Evolutionary conservation across 345 rosid species (phyloP), one percentile per base, ranked within the genome.

Genomic region (Arabis alpina): DNA sequence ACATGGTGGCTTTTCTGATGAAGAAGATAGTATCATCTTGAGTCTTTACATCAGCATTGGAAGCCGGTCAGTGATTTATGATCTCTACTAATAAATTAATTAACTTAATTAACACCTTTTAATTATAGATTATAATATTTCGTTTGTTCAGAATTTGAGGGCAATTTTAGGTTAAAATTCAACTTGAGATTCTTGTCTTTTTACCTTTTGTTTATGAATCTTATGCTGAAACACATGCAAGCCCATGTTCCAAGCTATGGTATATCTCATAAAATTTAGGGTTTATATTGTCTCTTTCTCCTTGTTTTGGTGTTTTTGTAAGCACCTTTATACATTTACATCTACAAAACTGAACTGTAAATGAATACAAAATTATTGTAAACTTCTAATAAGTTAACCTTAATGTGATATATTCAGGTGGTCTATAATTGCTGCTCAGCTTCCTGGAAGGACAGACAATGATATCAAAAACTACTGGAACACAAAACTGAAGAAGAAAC

Each of bases 381-480:
- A 34, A 34, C 37, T 8, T 34, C 49, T 42, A 8, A 61, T 52
- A 15, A 44, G 72, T n/a, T 65, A 41, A 41, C 40, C 52, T 70
- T 13, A 25, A 44, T 61, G 43, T 67, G 23, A 50, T 68, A 37
- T 42, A 54, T 51, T 36, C 77, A 94, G 99, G 81, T 94, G 99
- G 97, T 94, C 99, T 11, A 89, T 94, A 78, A 94, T 94, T 80
- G 99, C 99, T 43, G 99, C 99, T 3, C 99, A 94, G 62, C 79
- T 94, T 64, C 97, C 99, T 14, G 99, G 99, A 72, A 85, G 99
- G 71, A 94, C 99, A n/a, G 99, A 94, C 71, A 91, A 94, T 66
- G 99, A 94, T 70, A 88, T 94, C 14, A 94, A 94, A 74, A 94
- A 94, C 72, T 89, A 94, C 66, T 94, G 99, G 99, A 94, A 94